Base-by-base conservation (phyloP, 1,139 yeast species). In the Saccharomyces hybrid region DNA sequence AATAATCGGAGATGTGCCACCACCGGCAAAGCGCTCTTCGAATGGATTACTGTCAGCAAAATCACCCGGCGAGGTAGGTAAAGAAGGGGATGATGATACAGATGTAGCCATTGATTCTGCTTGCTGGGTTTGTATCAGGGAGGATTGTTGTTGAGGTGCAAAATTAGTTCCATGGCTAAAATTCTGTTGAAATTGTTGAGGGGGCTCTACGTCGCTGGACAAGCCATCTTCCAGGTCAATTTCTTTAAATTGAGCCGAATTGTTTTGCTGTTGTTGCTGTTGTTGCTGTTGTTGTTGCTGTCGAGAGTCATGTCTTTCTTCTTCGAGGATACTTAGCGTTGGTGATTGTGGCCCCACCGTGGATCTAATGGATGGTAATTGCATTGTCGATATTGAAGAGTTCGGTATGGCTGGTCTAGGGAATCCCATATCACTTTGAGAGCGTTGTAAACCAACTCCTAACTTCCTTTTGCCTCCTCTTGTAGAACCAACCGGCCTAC, bases 11-110 rank as follows among this genome's bases (percentile, higher is more conserved):
- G 68, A 62, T 47, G 70, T 70, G 53, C 63, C 70, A 52, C 55
- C 60, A 58, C 58, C 58, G 16, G 59, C 64, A 46, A 58, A 62
- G 42, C 67, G 56, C n/a, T 63, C 67, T 42, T 65, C 66, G 54
- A 66, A 67, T 4, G 70, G 63, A 38, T 63, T 60, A 19, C 64
- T 57, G 19, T 65, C 70, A 1, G 68, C 62, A 34, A 68, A 61
- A n/a, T 72, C 74, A 54, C 72, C 67, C 0, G 75, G 75, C 1
- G 76, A 73, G 3, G 76, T 62, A 11, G 72, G 69, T 42, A 67
- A 56, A 1, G 71, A 66, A 5, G 69, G 68, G 2, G 71, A 66
- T 2, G 70, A 67, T 16, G 64, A 61, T 13, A 62, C 60, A 2
- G 70, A 62, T 0, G 61, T 57, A 2, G 52, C 58, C 2, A 60